Conservation (phyloP, 495 filamentous ascomycete species). For the Podospora pseudocomata region DNA sequence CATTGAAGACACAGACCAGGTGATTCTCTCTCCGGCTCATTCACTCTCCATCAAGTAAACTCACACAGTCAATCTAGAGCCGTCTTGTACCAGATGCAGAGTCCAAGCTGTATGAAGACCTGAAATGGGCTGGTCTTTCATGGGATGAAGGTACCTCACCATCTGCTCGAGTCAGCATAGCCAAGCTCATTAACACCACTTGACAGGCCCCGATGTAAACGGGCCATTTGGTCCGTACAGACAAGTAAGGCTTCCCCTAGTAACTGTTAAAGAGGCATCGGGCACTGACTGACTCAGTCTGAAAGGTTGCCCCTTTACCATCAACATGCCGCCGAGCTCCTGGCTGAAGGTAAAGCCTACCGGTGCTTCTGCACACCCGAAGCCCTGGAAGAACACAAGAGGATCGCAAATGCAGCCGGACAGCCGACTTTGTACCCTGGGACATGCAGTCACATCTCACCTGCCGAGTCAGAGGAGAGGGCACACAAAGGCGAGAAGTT, state of each 20-base stretch:
- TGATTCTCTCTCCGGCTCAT: conserved; percentile 32
- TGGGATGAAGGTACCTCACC: conserved; percentile 83
- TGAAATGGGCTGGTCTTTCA: conserved; percentile 81
- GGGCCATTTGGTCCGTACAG: not conserved
- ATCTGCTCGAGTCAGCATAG: not conserved
- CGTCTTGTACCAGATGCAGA: conserved; percentile 68
- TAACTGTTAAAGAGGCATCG: not conserved
- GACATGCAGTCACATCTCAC: conserved; percentile 63
- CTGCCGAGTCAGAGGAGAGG: conserved; percentile 63
- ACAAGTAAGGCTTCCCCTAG: not conserved
- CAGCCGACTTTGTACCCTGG: conserved; percentile 71
- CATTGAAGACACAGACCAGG: conserved; percentile 95
- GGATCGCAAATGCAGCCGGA: conserved; percentile 55
- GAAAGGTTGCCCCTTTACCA: conserved; percentile 73
- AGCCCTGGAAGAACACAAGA: conserved; percentile 61
- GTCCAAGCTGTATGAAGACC: conserved; percentile 66
- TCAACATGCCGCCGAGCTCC: conserved; percentile 64
- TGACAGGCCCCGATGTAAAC: conserved; percentile 67
- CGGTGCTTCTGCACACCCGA: conserved; percentile 86
- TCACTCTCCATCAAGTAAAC: not conserved
- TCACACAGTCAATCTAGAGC: conserved; percentile 17
- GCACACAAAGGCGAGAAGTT: conserved; percentile 66
- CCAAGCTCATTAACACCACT: conserved; percentile 17
- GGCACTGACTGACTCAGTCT: conserved; percentile 51
- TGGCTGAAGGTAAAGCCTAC: conserved; percentile 72